Conservation (phyloP, 345 rosid genomes). For the Balakata baccata region DNA sequence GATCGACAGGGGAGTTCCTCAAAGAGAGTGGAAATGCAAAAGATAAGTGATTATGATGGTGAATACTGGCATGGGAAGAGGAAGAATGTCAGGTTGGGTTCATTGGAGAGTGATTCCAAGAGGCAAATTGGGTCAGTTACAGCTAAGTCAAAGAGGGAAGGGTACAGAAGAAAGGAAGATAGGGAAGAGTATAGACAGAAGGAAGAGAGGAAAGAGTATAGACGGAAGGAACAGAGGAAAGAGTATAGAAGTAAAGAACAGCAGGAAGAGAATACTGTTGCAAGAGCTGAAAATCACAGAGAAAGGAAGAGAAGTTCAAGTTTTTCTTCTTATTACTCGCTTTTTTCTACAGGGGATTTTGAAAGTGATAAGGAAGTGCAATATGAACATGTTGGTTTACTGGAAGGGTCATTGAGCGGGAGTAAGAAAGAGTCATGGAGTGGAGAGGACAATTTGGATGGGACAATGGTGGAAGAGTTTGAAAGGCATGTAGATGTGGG, state of each 20-base stretch:
- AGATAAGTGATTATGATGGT: conserved; percentile 35
- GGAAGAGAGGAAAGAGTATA: conserved; percentile 23
- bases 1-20: conserved; percentile 31
- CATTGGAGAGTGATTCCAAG: conserved; percentile 33
- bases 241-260: too few relatives aligned
- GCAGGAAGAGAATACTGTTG: neutral
- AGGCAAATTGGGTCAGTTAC: conserved; percentile 22
- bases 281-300: conserved; percentile 30
- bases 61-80: conserved; percentile 30
- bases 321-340: conserved; percentile 74
- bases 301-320: conserved; percentile 51
- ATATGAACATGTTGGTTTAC: conserved; percentile 27
- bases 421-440: conserved; percentile 22
- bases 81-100: conserved; percentile 31
- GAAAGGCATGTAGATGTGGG: conserved; percentile 19
- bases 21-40: conserved; percentile 43
- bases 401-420: conserved; percentile 13
- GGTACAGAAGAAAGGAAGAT: conserved; percentile 20
- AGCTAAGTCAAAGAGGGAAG: conserved; percentile 30
- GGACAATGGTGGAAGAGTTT: conserved; percentile 25
- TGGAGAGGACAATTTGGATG: conserved; percentile 22
- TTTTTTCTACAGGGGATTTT: conserved; percentile 55
- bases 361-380: conserved; percentile 56
- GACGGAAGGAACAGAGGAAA: conserved; percentile 12
- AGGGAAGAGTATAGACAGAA: conserved; percentile 29